Conservation (phyloP, 2,329 filamentous ascomycete species). For the Fusarium subtropicale region DNA sequence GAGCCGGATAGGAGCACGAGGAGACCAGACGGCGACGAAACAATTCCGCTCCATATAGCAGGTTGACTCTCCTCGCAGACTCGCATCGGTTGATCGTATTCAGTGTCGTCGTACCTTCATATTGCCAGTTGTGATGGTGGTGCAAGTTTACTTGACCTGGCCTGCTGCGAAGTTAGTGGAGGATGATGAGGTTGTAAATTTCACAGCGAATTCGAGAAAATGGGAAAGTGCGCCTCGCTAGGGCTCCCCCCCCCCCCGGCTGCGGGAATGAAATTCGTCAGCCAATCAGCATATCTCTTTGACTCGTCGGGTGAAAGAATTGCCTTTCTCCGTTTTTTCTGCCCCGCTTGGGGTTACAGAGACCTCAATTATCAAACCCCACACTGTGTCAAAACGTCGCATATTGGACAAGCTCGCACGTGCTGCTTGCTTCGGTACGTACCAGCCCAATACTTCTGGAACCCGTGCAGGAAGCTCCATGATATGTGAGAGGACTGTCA, state of each 20-base stretch:
- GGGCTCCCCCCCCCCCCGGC: slow-evolving; percentile 50
- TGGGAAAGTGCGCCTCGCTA: slow-evolving; percentile 57
- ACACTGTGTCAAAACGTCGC: slow-evolving; percentile 12
- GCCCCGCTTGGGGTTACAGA: slow-evolving; percentile 1
- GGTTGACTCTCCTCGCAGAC: neutral
- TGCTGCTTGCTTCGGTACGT: slow-evolving; percentile 11
- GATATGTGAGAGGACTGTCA: neutral
- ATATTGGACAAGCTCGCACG: neutral
- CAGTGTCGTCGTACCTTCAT: slow-evolving; percentile 57
- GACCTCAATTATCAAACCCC: slow-evolving; percentile 6
- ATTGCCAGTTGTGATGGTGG: slow-evolving; percentile 60
- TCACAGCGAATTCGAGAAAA: slow-evolving; percentile 51
- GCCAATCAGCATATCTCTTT: slow-evolving; percentile 50
- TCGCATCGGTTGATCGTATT: slow-evolving; percentile 13
- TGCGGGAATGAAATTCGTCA: slow-evolving; percentile 8
- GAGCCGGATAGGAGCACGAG: neutral
- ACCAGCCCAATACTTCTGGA: neutral
- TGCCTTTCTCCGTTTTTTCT: slow-evolving; percentile 1
- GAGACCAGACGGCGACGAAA: neutral
- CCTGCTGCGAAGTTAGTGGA: slow-evolving; percentile 56
- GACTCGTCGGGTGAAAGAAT: slow-evolving; percentile 40
- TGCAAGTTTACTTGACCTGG: slow-evolving; percentile 59
- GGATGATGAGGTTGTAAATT: slow-evolving; percentile 51
- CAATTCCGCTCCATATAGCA: slow-evolving; percentile 1
- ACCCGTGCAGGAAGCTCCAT: neutral